These are phyloP conservation scores for Jamesozyma spencerorum DNA, from an alignment of 805 yeast genomes.

Conservation along the genomic window DNA sequence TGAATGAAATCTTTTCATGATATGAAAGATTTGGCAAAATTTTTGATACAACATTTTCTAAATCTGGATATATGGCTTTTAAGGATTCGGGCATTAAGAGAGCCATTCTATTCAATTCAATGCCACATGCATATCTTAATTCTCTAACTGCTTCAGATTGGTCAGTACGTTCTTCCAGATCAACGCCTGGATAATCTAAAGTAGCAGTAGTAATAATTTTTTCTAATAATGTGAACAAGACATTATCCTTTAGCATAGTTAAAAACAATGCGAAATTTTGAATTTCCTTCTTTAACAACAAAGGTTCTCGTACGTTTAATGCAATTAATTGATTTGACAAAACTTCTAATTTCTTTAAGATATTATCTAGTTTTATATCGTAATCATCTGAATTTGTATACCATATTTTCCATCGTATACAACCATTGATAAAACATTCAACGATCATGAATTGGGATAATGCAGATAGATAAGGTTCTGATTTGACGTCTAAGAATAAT, in stretches of 20 bases:
- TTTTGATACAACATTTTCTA: conserved; percentile 70
- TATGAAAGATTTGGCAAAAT: conserved; percentile 69
- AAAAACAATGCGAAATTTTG: conserved; percentile 93
- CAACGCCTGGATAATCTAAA: conserved; percentile 58
- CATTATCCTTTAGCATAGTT: conserved; percentile 73
- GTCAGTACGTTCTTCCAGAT: conserved; percentile 43
- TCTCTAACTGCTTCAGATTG: conserved; percentile 80
- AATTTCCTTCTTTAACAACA: conserved; percentile 71
- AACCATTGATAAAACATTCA: conserved; percentile 85
- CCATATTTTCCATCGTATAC: conserved; percentile 94
- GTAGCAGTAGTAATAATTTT: conserved; percentile 79
- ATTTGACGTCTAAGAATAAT: conserved; percentile 44
- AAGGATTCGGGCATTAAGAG: conserved; percentile 89
- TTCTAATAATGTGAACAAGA: conserved; percentile 79
- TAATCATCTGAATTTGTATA: conserved; percentile 36
- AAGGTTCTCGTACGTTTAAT: conserved; percentile 70
- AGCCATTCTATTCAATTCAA: conserved; percentile 88
- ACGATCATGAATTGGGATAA: conserved; percentile 76
- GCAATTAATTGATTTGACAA: conserved; percentile 68
- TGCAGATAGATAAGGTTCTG: conserved; percentile 66
- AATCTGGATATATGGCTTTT: conserved; percentile 67
- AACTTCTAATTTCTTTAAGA: conserved; percentile 50
- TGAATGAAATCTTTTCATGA: conserved; percentile 90
- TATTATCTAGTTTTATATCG: conserved; percentile 43
- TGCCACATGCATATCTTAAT: conserved; percentile 83